Evolutionary conservation across 176 grass and related monocot species (phyloP), one percentile per base, ranked within the genome.

Genomic region (Bromus sterilis): DNA sequence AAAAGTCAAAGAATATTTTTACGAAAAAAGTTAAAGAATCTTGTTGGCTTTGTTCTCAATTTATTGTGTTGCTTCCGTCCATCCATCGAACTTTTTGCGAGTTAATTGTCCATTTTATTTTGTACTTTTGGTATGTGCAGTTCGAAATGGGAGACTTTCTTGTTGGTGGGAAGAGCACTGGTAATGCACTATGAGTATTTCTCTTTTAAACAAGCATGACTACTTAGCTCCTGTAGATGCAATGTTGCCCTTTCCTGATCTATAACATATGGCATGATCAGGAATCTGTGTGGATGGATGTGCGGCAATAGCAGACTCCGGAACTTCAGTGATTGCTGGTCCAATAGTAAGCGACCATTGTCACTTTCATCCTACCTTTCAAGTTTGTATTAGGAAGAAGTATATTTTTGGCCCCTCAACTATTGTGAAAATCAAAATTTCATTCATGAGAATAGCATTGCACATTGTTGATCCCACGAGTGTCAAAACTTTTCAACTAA

Each of bases 141-240:
- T 92, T 97, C 92, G 87, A 97, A 75, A 97, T 97, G 92, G 92
- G 88, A 56, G 88, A 94, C 67, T 87, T 91, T 40, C 83, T 91
- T 78, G 80, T 94, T 88, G 88, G 65, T 31, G 88, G 76, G 21
- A 75, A 66, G 66, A 88, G 88, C 66, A 94, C 83, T 34, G 91
- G 95, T 97, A 92, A 63, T 35, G 29, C 23, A 7, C 32, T 56
- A n/a, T 74, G 11, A 51, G 65, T 39, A 21, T 71, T 66, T 88
- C 3, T 21, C 39, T 14, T 36, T 72, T 66, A 14, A 79, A 11
- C 24, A 15, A 11, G 66, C 23, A 41, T 11, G 24, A 39, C 23
- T 79, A n/a, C 15, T 70, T 5, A 49, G 16, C 46, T 53, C 49
- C 18, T 5, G 44, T 71, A 13, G 14, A 25, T 60, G 11, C 78